Evolutionary conservation across 2,329 filamentous ascomycete genomes (phyloP).

Genomic region (Colletotrichum falcatum): DNA sequence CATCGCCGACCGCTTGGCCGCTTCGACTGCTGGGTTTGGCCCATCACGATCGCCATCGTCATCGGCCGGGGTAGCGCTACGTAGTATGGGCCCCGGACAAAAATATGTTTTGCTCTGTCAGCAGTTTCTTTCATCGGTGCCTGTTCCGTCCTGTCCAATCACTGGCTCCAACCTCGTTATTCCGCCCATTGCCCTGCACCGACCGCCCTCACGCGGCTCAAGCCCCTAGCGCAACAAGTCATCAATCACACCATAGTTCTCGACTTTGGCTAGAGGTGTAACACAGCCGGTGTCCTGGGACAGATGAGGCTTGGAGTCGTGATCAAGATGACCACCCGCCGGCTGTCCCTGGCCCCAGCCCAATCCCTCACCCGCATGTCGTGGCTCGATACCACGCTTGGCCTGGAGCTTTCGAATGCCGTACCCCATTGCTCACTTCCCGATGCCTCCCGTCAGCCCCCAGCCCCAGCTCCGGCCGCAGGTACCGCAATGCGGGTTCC

Average conservation of each 20-base stretch:
- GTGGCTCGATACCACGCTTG: slow-evolving; percentile 6
- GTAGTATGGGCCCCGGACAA: slow-evolving; percentile 26
- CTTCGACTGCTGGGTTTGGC: slow-evolving; percentile 26
- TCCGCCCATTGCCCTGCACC: slow-evolving; percentile 7
- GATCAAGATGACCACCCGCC: slow-evolving; percentile 3
- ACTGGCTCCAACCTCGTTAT: neutral
- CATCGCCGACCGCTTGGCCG: slow-evolving; percentile 6
- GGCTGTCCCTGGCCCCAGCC: slow-evolving; percentile 2
- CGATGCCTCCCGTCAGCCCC: slow-evolving; percentile 33
- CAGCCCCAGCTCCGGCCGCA: slow-evolving; percentile 30
- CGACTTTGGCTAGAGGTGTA: neutral
- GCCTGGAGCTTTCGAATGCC: neutral
- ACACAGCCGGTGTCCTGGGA: slow-evolving; percentile 21
- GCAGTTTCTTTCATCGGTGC: slow-evolving; percentile 13
- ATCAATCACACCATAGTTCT: neutral
- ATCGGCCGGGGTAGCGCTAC: slow-evolving; percentile 6
- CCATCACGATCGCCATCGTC: slow-evolving; percentile 23
- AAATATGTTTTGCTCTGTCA: slow-evolving; percentile 39
- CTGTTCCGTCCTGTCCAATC: slow-evolving; percentile 22
- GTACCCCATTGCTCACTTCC: neutral
- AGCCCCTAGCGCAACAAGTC: neutral
- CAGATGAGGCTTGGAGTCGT: neutral
- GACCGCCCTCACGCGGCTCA: neutral
- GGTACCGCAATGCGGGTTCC: slow-evolving; percentile 6
- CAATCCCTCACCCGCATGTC: neutral